phyloP scores from a whole-genome alignment of 2,329 filamentous ascomycete genomes.

The Aspergillus chevalieri region DNA sequence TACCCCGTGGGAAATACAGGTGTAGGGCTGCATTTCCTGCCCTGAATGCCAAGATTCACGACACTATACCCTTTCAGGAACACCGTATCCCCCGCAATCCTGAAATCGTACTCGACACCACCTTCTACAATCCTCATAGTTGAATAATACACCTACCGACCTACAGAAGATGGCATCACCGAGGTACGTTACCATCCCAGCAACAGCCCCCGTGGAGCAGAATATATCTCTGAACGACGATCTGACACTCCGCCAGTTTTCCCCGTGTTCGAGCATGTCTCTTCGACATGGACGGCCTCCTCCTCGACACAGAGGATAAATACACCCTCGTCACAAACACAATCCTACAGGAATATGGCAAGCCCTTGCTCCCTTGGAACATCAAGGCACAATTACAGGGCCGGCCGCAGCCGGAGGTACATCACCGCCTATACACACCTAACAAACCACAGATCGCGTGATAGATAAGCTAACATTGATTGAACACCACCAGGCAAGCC shows the following conservation, averaged over 20 bases:
- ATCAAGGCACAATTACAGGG: conserved; percentile 86
- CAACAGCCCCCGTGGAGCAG: not conserved
- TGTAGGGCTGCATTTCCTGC: too few species aligned
- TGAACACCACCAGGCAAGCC: conserved; percentile 43
- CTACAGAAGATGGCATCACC: too few species aligned
- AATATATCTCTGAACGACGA: too few species aligned
- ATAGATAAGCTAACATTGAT: conserved; percentile 2
- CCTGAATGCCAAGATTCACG: not conserved
- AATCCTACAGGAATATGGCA: conserved; percentile 68
- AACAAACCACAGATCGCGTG: not conserved
- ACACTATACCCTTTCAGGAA: not conserved
- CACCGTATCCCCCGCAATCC: not conserved
- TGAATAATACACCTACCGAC: too few species aligned
- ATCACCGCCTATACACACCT: conserved; percentile 1
- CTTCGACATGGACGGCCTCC: conserved; percentile 97
- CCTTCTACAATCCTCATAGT: too few species aligned
- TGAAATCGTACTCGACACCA: too few species aligned
- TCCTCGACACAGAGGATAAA: conserved; percentile 86
- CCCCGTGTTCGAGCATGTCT: conserved; percentile 82
- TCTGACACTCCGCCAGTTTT: conserved; percentile 47
- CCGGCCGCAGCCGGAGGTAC: conserved; percentile 52
- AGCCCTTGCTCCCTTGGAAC: conserved; percentile 76
- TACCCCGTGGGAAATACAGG: too few species aligned
- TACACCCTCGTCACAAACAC: conserved; percentile 81
- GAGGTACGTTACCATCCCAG: not conserved